Conservation (phyloP, 148 eudicot genomes). For the Spergularia marina region DNA sequence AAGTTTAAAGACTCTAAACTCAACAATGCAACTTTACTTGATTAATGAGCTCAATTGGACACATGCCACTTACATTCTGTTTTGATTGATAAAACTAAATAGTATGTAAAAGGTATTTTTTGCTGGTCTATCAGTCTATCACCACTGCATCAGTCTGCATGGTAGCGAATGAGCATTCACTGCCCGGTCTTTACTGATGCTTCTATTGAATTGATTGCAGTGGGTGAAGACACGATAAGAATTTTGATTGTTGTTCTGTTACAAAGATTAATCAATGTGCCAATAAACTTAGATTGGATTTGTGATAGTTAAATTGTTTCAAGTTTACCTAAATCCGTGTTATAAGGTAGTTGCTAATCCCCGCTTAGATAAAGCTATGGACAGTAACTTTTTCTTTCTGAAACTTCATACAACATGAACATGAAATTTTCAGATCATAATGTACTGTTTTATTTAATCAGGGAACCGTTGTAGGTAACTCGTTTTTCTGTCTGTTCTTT, state of each 20-base stretch:
- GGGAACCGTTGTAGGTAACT: slow-evolving; percentile 6
- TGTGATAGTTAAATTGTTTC: slow-evolving; percentile 8
- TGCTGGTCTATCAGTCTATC: no score
- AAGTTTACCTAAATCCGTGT: slow-evolving; percentile 2
- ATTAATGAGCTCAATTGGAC: no score
- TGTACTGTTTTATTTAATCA: neutral
- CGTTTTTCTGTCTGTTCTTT: slow-evolving; percentile 15
- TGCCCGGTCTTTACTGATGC: no score
- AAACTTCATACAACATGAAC: neutral
- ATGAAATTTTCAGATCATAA: neutral
- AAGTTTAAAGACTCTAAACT: no score
- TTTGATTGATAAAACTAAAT: no score
- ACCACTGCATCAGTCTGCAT: no score
- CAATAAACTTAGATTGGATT: neutral
- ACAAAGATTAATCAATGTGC: slow-evolving; percentile 18
- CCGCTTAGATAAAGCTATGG: slow-evolving; percentile 2
- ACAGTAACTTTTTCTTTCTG: neutral
- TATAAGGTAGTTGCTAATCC: slow-evolving; percentile 12
- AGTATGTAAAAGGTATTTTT: no score
- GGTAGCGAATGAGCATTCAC: no score
- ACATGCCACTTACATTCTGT: no score
- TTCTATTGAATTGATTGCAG: no score
- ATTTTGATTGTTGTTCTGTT: neutral
- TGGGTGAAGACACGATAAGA: neutral
- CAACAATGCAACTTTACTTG: no score